Conservation (phyloP, 2,329 filamentous ascomycete species). For the Stachybotrys echinatus region DNA sequence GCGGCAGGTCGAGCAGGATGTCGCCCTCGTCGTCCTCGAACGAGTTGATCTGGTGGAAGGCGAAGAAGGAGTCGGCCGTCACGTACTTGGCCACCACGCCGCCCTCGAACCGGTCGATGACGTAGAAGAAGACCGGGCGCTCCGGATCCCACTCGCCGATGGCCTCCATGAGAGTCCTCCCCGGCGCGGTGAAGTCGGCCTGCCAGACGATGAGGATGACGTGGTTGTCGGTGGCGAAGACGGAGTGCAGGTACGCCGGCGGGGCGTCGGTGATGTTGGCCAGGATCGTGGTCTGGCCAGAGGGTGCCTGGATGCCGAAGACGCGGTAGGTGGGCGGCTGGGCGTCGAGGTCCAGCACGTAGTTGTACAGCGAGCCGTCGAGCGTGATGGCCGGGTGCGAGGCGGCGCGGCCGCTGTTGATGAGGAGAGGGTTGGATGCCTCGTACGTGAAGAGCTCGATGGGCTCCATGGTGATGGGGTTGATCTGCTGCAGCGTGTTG, state of each 20-base stretch:
- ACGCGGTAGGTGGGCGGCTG: constrained; percentile 4
- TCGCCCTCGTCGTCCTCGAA: constrained; percentile 5
- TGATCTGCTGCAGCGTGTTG: constrained; percentile 4
- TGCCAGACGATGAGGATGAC: constrained; percentile 8
- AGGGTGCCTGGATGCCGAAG: constrained; percentile 4
- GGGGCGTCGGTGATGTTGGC: constrained; percentile 9
- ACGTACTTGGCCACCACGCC: constrained; percentile 5
- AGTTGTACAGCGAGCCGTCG: constrained; percentile 6
- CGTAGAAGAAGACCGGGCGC: constrained; percentile 5
- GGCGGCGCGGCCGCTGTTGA: constrained; percentile 2
- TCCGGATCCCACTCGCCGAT: constrained; percentile 4
- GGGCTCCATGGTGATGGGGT: constrained; percentile 5
- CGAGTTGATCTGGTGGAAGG: constrained; percentile 5
- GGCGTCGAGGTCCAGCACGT: constrained; percentile 4
- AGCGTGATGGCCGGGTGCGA: constrained; percentile 4
- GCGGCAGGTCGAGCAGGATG: constrained; percentile 6
- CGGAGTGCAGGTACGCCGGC: constrained; percentile 4
- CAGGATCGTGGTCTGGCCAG: constrained; percentile 3
- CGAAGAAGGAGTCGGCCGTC: constrained; percentile 6
- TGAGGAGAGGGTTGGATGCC: constrained; percentile 3
- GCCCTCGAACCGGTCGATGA: constrained; percentile 5
- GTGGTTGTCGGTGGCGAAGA: constrained; percentile 5
- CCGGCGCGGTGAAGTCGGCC: constrained; percentile 3
- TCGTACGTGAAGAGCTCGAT: constrained; percentile 8
- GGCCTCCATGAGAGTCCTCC: constrained; percentile 2